Evolutionary conservation across 2,329 filamentous ascomycete genomes (phyloP).

Genomic region (Nemania sp.): DNA sequence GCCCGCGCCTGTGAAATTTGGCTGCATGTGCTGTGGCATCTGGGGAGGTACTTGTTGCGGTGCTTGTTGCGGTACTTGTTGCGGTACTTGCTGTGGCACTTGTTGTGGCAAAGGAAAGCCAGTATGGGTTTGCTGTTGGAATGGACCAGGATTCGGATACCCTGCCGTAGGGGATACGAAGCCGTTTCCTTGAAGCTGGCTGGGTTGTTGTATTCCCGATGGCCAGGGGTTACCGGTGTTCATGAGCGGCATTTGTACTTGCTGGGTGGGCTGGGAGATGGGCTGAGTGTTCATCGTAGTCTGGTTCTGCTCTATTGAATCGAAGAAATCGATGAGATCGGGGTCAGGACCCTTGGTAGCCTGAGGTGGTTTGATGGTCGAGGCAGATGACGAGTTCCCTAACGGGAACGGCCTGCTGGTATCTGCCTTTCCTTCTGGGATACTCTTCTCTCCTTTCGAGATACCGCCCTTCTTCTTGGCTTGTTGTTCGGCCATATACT

Average conservation of each 20-base stretch:
- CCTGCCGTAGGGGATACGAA: slow-evolving; percentile 41
- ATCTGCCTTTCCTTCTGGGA: slow-evolving; percentile 42
- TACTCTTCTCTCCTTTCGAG: slow-evolving; percentile 44
- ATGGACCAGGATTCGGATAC: slow-evolving; percentile 47
- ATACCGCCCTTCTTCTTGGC: slow-evolving; percentile 60
- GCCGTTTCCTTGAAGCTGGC: slow-evolving; percentile 38
- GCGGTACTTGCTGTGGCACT: slow-evolving; percentile 48
- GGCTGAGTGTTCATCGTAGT: slow-evolving; percentile 63
- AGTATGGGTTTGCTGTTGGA: slow-evolving; percentile 45
- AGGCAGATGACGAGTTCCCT: slow-evolving; percentile 42
- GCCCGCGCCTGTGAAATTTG: slow-evolving; percentile 68
- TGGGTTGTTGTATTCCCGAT: slow-evolving; percentile 39
- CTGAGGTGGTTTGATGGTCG: slow-evolving; percentile 48
- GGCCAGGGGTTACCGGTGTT: slow-evolving; percentile 46
- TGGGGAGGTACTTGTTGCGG: neutral
- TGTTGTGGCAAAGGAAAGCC: slow-evolving; percentile 43
- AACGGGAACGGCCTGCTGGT: slow-evolving; percentile 49
- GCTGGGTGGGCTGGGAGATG: slow-evolving; percentile 40
- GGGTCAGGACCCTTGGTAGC: slow-evolving; percentile 66
- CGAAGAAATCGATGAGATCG: slow-evolving; percentile 93
- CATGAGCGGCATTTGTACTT: slow-evolving; percentile 36
- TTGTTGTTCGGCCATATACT: slow-evolving; percentile 87
- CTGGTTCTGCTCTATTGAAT: slow-evolving; percentile 87
- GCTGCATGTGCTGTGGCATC: slow-evolving; percentile 46
- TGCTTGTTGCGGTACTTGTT: slow-evolving; percentile 39